Percentiles rank a stretch among this genome's conserved stretches.
These are phyloP conservation scores for Naganishia antarctica DNA, from an alignment of 768 basidiomycete species.

Conservation along the genomic window DNA sequence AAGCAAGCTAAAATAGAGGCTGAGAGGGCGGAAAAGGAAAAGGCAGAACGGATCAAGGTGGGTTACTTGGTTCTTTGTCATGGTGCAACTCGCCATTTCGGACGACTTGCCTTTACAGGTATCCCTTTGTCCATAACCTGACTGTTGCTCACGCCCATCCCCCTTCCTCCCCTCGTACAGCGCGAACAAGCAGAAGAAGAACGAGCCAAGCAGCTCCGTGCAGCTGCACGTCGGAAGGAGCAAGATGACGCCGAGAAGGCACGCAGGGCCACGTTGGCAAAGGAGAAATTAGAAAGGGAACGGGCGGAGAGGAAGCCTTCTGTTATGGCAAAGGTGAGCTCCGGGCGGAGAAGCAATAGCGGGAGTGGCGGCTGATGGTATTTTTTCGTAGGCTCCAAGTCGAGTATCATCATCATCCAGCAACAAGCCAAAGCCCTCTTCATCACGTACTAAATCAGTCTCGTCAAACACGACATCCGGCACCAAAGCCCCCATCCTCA, in stretches of 20 bases:
- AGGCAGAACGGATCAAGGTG: constrained; percentile 14
- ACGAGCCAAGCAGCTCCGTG: constrained; percentile 20
- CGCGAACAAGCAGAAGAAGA: constrained; percentile 24
- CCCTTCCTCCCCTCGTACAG: neutral
- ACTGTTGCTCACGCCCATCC: no score
- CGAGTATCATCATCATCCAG: constrained; percentile 4
- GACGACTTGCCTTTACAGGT: no score
- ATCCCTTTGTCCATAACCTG: no score
- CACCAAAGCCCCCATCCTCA: constrained; percentile 8
- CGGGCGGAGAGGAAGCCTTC: constrained; percentile 11
- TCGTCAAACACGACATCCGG: neutral
- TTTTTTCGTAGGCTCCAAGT: neutral
- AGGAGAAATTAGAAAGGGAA: neutral
- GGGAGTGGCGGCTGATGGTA: no score
- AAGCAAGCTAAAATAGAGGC: constrained; percentile 19
- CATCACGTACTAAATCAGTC: constrained; percentile 7
- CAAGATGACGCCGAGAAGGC: constrained; percentile 18
- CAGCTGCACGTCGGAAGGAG: constrained; percentile 19
- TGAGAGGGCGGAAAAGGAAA: constrained; percentile 15
- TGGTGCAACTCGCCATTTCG: no score
- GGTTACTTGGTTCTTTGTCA: no score
- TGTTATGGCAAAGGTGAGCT: constrained; percentile 3
- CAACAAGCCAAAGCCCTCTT: neutral
- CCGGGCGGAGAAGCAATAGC: no score
- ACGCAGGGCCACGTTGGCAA: neutral